These are phyloP conservation scores for Catenaria anguillulae DNA, from an alignment of 371 early-diverging fungal genomes.

Conservation along the genomic window DNA sequence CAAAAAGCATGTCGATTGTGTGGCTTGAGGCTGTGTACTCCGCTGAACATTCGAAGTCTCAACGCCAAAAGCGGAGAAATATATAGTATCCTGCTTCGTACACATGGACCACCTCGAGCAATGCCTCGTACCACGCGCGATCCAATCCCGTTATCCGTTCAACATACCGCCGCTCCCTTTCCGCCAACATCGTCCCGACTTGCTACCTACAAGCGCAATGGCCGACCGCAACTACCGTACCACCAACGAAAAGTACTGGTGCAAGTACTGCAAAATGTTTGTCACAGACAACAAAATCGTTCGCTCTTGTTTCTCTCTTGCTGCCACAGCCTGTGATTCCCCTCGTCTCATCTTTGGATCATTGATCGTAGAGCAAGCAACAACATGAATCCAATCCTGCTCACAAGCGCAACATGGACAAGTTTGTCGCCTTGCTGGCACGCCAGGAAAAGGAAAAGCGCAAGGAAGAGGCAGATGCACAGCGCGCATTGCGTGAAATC, in stretches of 20 bases:
- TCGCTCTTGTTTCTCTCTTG: slow-evolving; percentile 4
- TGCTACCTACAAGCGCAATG: neutral
- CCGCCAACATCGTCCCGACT: no score
- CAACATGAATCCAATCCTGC: neutral
- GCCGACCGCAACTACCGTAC: slow-evolving; percentile 18
- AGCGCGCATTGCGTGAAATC: neutral
- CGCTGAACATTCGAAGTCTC: no score
- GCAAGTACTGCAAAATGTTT: slow-evolving; percentile 34
- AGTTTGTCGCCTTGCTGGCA: neutral
- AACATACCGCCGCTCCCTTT: no score
- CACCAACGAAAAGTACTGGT: slow-evolving; percentile 33
- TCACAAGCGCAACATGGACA: neutral
- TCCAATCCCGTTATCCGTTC: no score
- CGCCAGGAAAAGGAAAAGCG: neutral
- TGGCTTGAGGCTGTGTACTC: no score
- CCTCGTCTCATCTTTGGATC: neutral
- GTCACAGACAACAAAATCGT: slow-evolving; percentile 35
- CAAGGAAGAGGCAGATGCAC: neutral
- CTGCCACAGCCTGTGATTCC: no score
- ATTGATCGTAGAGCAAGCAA: neutral
- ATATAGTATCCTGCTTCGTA: no score
- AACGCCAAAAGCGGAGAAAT: no score
- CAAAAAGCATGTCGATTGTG: no score
- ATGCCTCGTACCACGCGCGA: no score
- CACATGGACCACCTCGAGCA: no score